Evolutionary conservation across 176 grass and related monocot genomes (phyloP).

Genomic region (Carex pumila): DNA sequence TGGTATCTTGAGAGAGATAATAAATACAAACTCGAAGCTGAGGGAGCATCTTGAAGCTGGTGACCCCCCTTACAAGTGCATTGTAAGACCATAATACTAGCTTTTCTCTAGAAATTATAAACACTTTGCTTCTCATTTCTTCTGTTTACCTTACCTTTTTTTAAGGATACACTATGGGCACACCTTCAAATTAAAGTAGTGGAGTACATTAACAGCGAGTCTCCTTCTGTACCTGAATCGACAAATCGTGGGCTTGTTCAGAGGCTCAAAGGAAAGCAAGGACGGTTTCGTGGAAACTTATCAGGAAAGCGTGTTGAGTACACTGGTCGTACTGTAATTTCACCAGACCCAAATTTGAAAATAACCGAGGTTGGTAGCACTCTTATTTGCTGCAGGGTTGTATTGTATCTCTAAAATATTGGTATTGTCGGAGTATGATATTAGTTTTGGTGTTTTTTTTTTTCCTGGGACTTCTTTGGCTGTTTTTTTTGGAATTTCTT

Average conservation of each 20-base stretch:
- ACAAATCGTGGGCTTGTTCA: constrained; percentile 73
- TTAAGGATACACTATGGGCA: constrained; percentile 61
- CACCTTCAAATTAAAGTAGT: constrained; percentile 83
- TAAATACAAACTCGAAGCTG: constrained; percentile 70
- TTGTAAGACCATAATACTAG: constrained; percentile 41
- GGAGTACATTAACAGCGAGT: constrained; percentile 88
- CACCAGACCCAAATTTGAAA: constrained; percentile 97
- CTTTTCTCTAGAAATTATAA: background rate
- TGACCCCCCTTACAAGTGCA: constrained; percentile 42
- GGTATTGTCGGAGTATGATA: background rate
- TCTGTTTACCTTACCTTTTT: background rate
- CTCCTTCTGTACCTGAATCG: constrained; percentile 67
- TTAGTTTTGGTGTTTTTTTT: background rate
- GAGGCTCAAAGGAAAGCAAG: constrained; percentile 91
- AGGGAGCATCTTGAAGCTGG: constrained; percentile 70
- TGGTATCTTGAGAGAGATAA: constrained; percentile 66
- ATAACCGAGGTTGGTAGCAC: constrained; percentile 60
- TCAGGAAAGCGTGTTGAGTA: constrained; percentile 95
- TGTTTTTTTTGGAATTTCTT: background rate
- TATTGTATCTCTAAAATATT: background rate
- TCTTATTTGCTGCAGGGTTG: background rate
- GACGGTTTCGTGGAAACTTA: constrained; percentile 92
- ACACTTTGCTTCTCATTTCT: background rate
- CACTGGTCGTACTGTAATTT: constrained; percentile 98
- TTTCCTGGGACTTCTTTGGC: background rate